A percentile compares a stretch with the other conserved stretches of the same genome.
These are phyloP conservation scores for Acanthamoeba royreba DNA, from an alignment of 208 protist genomes.

Conservation along the genomic window DNA sequence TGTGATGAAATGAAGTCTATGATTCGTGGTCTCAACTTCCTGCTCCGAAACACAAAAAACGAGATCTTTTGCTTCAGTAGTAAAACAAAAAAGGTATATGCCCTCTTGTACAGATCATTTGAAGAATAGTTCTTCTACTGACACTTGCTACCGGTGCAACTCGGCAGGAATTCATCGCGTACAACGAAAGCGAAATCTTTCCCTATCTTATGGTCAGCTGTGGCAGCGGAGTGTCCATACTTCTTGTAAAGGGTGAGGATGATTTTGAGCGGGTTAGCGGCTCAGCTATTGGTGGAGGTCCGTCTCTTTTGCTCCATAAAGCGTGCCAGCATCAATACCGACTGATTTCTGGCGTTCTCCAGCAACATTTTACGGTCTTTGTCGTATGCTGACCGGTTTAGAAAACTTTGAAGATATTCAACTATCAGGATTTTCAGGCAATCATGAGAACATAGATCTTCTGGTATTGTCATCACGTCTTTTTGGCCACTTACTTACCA, in stretches of 20 bases:
- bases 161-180: not conserved
- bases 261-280: conserved; percentile 91
- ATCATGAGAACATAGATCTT: not conserved
- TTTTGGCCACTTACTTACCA: not conserved
- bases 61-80: not conserved
- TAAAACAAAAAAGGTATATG: not conserved
- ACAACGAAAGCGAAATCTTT: not conserved
- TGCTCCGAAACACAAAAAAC: conserved; percentile 56
- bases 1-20: conserved; percentile 78
- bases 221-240: conserved; percentile 95
- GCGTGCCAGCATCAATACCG: too few relatives aligned
- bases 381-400: not conserved
- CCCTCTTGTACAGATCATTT: not conserved
- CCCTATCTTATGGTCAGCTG: conserved; percentile 95
- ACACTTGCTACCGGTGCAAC: not conserved
- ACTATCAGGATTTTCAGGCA: not conserved
- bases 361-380: conserved; percentile 9
- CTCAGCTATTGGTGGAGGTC: conserved; percentile 89
- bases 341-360: too few relatives aligned
- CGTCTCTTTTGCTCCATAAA: not conserved
- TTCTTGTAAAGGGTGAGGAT: conserved; percentile 87
- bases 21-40: conserved; percentile 75
- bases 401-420: conserved; percentile 7
- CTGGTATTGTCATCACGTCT: not conserved
- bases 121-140: not conserved